Conservation (phyloP, 306 rosid genomes). For the Trifolium repens region DNA sequence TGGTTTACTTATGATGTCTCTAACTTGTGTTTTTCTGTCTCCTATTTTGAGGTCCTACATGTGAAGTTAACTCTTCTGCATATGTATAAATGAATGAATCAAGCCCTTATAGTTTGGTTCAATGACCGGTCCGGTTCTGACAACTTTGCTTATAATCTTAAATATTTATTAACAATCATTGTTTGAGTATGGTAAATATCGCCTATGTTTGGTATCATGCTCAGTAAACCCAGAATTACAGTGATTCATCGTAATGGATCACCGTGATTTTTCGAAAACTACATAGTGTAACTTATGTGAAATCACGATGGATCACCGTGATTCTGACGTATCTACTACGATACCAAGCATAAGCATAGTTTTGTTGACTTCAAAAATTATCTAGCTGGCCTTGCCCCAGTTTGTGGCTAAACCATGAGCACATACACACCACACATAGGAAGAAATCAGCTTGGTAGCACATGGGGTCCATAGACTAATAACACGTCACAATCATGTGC, state of each 20-base stretch:
- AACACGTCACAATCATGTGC: conserved; percentile 37
- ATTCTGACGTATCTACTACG: too few species aligned
- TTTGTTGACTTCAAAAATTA: conserved; percentile 27
- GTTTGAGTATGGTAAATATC: conserved; percentile 6
- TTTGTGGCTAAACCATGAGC: conserved; percentile 15
- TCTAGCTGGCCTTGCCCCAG: conserved; percentile 33
- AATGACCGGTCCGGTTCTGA: too few species aligned
- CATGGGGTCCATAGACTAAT: conserved; percentile 30
- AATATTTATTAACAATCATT: conserved; percentile 16
- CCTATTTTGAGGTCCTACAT: conserved; percentile 23
- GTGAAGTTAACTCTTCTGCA: conserved; percentile 23
- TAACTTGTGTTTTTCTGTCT: background rate
- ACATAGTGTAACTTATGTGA: too few species aligned
- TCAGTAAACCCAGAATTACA: too few species aligned
- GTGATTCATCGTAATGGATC: too few species aligned
- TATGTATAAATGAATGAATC: conserved; percentile 27
- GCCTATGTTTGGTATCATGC: too few species aligned
- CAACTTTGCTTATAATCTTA: too few species aligned
- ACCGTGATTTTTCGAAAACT: too few species aligned
- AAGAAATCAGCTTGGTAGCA: conserved; percentile 22
- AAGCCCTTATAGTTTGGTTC: background rate
- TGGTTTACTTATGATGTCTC: background rate
- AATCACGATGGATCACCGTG: too few species aligned
- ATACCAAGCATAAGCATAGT: background rate
- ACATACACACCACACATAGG: background rate